phyloP scores from a whole-genome alignment of 768 basidiomycete genomes.

The Tylopilus felleus region DNA sequence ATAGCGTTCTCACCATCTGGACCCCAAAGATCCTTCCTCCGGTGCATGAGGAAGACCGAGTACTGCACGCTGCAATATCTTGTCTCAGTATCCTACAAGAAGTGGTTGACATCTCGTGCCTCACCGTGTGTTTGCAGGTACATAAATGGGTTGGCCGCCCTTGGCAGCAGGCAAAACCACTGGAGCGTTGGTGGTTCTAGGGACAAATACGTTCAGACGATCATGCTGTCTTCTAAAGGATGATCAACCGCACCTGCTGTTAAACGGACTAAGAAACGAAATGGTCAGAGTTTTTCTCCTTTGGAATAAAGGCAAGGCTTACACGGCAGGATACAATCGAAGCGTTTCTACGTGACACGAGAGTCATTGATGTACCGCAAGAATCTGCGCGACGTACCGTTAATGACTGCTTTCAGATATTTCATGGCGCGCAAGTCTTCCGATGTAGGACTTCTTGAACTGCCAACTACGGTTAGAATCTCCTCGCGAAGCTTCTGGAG shows the following conservation, averaged over 20 bases:
- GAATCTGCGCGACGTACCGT: conserved; percentile 17
- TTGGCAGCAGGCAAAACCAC: conserved; percentile 25
- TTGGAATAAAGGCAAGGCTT: not conserved
- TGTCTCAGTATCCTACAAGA: not conserved
- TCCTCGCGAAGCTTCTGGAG: conserved; percentile 32
- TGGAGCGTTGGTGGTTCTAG: conserved; percentile 24
- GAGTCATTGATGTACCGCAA: not conserved
- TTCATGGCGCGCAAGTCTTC: conserved; percentile 36
- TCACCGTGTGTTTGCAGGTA: conserved; percentile 32
- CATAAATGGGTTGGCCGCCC: conserved; percentile 30
- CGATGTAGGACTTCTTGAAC: conserved; percentile 26
- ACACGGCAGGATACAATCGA: conserved; percentile 34
- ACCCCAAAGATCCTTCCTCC: conserved; percentile 63
- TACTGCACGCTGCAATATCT: conserved; percentile 36
- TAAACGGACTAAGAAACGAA: conserved; percentile 20
- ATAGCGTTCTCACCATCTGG: conserved; percentile 47
- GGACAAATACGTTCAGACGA: not conserved
- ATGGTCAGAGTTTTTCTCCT: not conserved
- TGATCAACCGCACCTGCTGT: conserved; percentile 13
- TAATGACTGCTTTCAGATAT: conserved; percentile 40
- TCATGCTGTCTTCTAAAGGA: not conserved
- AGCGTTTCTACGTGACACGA: conserved; percentile 27
- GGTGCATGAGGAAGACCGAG: conserved; percentile 55
- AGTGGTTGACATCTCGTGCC: not conserved
- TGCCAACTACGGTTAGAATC: conserved; percentile 27